Percentiles rank a stretch among this genome's conserved stretches.
phyloP scores from a whole-genome alignment of 441 rosid genomes.

The Heliophila coronopifolia region DNA sequence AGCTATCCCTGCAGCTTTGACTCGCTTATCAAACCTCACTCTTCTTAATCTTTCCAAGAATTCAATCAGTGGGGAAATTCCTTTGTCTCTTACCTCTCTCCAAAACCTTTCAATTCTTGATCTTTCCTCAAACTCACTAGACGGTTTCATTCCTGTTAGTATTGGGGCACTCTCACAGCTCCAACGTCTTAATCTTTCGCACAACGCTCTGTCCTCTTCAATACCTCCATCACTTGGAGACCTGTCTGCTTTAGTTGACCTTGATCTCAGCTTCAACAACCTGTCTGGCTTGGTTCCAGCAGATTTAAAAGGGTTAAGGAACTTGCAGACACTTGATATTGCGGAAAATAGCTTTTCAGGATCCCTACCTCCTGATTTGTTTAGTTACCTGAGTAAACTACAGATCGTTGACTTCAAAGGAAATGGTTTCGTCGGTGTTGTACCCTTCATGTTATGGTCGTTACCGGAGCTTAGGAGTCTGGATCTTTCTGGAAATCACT shows the following conservation, averaged over 20 bases:
- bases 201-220: conserved; percentile 38
- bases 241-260: conserved; percentile 35
- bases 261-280: conserved; percentile 53
- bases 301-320: conserved; percentile 35
- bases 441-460: conserved; percentile 37
- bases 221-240: conserved; percentile 43
- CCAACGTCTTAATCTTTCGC: conserved; percentile 42
- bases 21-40: conserved; percentile 26
- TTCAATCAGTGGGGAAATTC: conserved; percentile 42
- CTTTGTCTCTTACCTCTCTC: conserved; percentile 34
- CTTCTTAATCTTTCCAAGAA: conserved; percentile 48
- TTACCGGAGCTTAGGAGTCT: conserved; percentile 36
- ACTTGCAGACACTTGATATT: conserved; percentile 33
- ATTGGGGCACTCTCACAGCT: conserved; percentile 36
- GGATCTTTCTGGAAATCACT: conserved; percentile 49
- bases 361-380: conserved; percentile 40
- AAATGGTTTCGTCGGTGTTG: conserved; percentile 40
- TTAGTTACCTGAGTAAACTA: conserved; percentile 41
- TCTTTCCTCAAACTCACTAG: conserved; percentile 41
- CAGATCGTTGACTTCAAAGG: conserved; percentile 44
- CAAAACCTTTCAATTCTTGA: conserved; percentile 34
- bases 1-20: conserved; percentile 31
- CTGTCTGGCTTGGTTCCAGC: conserved; percentile 41
- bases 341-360: conserved; percentile 40
- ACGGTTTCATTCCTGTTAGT: conserved; percentile 35